These are phyloP conservation scores for Diddensiella transvaalensis DNA, from an alignment of 805 yeast genomes.

Conservation along the genomic window DNA sequence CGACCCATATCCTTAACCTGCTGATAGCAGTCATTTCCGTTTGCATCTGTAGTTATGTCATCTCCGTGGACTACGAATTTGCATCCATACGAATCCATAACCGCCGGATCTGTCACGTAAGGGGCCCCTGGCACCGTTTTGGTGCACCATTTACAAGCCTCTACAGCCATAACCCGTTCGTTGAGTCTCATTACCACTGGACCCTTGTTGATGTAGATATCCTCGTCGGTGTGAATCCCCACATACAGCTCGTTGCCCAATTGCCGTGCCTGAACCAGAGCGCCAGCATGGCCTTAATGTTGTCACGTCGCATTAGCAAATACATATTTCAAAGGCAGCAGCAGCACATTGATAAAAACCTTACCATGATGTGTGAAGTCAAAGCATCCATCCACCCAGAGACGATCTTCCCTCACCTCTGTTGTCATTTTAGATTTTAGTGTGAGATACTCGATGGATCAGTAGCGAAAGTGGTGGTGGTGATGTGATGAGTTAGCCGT, in stretches of 20 bases:
- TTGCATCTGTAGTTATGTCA: constrained; percentile 93
- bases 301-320: too few relatives aligned
- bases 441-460: not conserved
- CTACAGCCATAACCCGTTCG: constrained; percentile 81
- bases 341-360: constrained; percentile 23
- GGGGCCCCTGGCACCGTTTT: constrained; percentile 75
- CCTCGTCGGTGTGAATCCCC: constrained; percentile 93
- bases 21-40: constrained; percentile 91
- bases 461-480: not conserved
- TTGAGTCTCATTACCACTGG: constrained; percentile 85
- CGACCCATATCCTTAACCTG: constrained; percentile 79
- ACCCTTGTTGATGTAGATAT: constrained; percentile 78
- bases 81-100: constrained; percentile 73
- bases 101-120: constrained; percentile 82
- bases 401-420: constrained; percentile 35
- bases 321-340: not conserved
- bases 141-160: constrained; percentile 88
- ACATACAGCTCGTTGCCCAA: constrained; percentile 72
- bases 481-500: too few relatives aligned
- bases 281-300: constrained; percentile 76
- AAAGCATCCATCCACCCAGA: constrained; percentile 98
- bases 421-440: not conserved
- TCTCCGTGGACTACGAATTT: constrained; percentile 97
- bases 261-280: constrained; percentile 87
- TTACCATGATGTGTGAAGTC: constrained; percentile 94